These are phyloP conservation scores for Myochromella boudieri DNA, from an alignment of 768 basidiomycete genomes.

Conservation along the genomic window DNA sequence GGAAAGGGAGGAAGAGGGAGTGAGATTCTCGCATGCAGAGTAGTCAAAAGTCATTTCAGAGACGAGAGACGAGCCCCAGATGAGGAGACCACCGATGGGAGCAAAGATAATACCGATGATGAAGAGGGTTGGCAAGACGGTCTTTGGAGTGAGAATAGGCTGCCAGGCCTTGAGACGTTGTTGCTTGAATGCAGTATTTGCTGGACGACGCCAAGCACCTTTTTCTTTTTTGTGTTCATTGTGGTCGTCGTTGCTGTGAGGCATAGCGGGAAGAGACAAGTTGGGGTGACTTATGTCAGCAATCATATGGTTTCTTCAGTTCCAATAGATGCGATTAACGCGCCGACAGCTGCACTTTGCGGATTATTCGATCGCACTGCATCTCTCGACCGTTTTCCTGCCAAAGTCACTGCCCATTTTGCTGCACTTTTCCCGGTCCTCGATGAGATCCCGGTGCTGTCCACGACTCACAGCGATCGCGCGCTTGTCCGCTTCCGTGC, in stretches of 20 bases:
- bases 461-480: slow-evolving; percentile 43
- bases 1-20: slow-evolving; percentile 38
- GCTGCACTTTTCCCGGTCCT: slow-evolving; percentile 35
- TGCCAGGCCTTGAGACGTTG: slow-evolving; percentile 99
- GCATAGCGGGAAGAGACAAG: slow-evolving; percentile 5
- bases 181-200: slow-evolving; percentile 99
- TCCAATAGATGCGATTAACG: slow-evolving; percentile 45
- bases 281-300: slow-evolving; percentile 29
- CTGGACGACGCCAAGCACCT: slow-evolving; percentile 81
- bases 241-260: slow-evolving; percentile 8
- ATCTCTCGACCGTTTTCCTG: slow-evolving; percentile 37
- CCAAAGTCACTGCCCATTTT: slow-evolving; percentile 48
- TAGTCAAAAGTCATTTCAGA: slow-evolving; percentile 96
- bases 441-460: slow-evolving; percentile 60
- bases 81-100: slow-evolving; percentile 90
- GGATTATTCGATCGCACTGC: slow-evolving; percentile 39
- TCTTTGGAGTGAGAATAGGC: slow-evolving; percentile 97
- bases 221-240: slow-evolving; percentile 73
- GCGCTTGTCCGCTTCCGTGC: slow-evolving; percentile 70
- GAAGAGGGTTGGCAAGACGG: slow-evolving; percentile 94
- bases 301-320: slow-evolving; percentile 55
- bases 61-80: slow-evolving; percentile 84
- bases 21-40: slow-evolving; percentile 79
- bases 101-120: slow-evolving; percentile 94
- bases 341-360: slow-evolving; percentile 49